These are phyloP conservation scores for Chalciporus pseudorubinellus DNA, from an alignment of 768 basidiomycete genomes.

Conservation along the genomic window DNA sequence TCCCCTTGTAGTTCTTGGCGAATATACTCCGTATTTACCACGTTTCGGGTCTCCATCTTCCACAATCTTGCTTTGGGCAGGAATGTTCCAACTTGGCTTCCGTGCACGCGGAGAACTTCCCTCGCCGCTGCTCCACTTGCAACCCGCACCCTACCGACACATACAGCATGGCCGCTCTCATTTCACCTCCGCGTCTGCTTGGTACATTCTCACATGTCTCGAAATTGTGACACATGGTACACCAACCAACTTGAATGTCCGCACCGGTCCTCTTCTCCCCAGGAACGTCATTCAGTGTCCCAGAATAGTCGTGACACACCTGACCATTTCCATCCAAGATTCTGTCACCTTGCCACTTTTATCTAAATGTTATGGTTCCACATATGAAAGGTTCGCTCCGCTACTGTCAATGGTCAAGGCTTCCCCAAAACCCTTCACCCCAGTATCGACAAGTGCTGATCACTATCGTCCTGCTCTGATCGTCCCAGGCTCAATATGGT, in stretches of 20 bases:
- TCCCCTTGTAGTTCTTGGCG: conserved; percentile 13
- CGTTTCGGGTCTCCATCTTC: conserved; percentile 1
- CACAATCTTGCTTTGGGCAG: background rate
- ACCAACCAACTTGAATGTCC: conserved; percentile 6
- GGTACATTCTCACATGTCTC: conserved; percentile 10
- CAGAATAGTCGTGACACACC: conserved; percentile 18
- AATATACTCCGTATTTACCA: conserved; percentile 5
- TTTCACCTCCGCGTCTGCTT: background rate
- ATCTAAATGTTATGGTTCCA: background rate
- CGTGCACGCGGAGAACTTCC: background rate
- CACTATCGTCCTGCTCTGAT: background rate
- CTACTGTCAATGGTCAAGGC: background rate
- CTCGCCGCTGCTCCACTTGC: background rate
- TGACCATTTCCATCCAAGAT: conserved; percentile 9
- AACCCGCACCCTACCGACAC: background rate
- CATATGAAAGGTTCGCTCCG: background rate
- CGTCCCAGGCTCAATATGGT: background rate
- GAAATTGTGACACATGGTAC: conserved; percentile 12
- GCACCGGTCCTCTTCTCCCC: conserved; percentile 10
- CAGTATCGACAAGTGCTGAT: too few relatives aligned
- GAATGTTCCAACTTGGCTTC: background rate
- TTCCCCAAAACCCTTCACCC: background rate
- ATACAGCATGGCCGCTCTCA: background rate
- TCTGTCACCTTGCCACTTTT: conserved; percentile 12
- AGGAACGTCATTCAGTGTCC: conserved; percentile 15